phyloP scores from a whole-genome alignment of 139 green algal species.

The Spirogloea muscicola region DNA sequence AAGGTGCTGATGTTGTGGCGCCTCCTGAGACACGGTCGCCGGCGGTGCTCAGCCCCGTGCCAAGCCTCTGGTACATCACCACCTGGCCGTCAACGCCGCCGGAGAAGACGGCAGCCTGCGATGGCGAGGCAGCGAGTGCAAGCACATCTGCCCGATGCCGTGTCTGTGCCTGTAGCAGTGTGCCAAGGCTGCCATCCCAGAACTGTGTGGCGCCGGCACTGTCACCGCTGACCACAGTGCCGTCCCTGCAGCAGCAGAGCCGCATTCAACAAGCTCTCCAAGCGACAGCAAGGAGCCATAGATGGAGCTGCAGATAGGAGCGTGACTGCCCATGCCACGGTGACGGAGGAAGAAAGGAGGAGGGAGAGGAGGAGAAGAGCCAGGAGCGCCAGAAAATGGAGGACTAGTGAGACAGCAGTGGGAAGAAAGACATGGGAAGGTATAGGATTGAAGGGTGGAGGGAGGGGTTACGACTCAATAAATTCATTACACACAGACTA shows the following conservation, averaged over 20 bases:
- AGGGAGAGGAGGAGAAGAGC: no score
- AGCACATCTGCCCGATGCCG: conserved; percentile 78
- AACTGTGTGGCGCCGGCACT: conserved; percentile 70
- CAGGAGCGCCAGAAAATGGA: no score
- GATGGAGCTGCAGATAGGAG: neutral
- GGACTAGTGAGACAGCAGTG: neutral
- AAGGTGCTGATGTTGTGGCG: neutral
- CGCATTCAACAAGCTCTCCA: conserved; percentile 9
- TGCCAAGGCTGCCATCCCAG: conserved; percentile 78
- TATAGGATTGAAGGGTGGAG: no score
- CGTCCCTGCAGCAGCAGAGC: conserved; percentile 43
- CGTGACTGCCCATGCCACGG: neutral
- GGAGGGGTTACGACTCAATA: no score
- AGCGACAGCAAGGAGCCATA: neutral
- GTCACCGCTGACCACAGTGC: conserved; percentile 74
- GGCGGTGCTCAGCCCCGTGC: neutral
- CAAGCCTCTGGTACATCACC: neutral
- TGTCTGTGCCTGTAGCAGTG: conserved; percentile 62
- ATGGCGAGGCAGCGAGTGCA: conserved; percentile 64
- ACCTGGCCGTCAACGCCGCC: conserved; percentile 75
- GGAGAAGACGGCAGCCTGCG: conserved; percentile 73
- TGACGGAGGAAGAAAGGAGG: neutral
- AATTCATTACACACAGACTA: no score
- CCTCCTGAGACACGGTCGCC: neutral
- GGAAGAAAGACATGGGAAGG: conserved; percentile 7